Base-by-base conservation (phyloP, 2,329 filamentous ascomycete genomes). In the Penicillium thymicola region DNA sequence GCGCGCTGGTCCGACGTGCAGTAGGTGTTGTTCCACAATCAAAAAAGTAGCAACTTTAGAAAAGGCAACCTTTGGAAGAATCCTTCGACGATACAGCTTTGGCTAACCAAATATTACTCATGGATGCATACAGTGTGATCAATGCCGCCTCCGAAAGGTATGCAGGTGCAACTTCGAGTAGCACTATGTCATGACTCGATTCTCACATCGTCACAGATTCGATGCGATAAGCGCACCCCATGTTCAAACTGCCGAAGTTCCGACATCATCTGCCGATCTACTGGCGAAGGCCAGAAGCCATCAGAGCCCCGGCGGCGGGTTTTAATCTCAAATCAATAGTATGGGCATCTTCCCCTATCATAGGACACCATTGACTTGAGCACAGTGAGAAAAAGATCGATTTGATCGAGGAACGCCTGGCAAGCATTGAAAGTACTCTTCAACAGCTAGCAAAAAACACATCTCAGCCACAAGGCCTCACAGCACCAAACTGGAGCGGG, bases 301-400 rank as follows among this genome's bases (percentile, higher is more conserved):
- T 54, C 64, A 23, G 75, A 76, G 61, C 71, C 72, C 43, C 67
- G 72, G 42, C 72, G 75, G 28, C 68, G 75, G 30, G 72, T 77
- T 1, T 59, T 76, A 30, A 74, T 77, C 44, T 77, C 75, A 6
- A 72, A 69, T 62, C 69, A 76, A 64, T 77, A 77, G 75, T 76
- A 68, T 46, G 73, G 21, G 1, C 8, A 44, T 51, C 2, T 45
- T 21, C 40, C 14, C 10, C 49, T 8, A 10, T 27, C 7, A 44
- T 4, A 21, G 16, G 23, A 11, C 16, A 25, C 9, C 18, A 48
- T 43, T 64, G 28, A 60, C 50, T 28, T 23, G 5, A 23, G 1
- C 28, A 16, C 44, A 81, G 79, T 67, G 81, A 83, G 64, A 78
- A 73, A 63, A 81, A 82, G 65, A 80, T 83, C 47, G 80, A 82